These are phyloP conservation scores for Schizosaccharomyces lindneri DNA, from an alignment of 805 yeast species.

Conservation along the genomic window DNA sequence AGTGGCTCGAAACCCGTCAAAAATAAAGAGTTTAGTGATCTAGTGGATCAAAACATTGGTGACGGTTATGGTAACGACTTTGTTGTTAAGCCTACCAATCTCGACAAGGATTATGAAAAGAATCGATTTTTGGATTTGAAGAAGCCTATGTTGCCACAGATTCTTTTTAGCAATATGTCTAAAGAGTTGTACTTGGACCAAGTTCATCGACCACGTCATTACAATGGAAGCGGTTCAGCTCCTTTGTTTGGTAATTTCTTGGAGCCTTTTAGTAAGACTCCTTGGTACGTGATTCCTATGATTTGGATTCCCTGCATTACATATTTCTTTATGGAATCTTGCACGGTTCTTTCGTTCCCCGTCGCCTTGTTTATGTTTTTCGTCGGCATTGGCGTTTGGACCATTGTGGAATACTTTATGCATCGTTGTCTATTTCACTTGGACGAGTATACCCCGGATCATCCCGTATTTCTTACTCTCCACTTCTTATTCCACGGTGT, in stretches of 20 bases:
- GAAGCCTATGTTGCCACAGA: slow-evolving; percentile 61
- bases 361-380: slow-evolving; percentile 34
- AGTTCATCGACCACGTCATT: slow-evolving; percentile 93
- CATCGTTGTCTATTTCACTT: slow-evolving; percentile 88
- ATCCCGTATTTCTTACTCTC: slow-evolving; percentile 43
- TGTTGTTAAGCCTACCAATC: slow-evolving; percentile 30
- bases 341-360: slow-evolving; percentile 11
- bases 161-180: slow-evolving; percentile 36
- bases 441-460: slow-evolving; percentile 65
- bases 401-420: slow-evolving; percentile 61
- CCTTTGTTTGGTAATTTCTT: slow-evolving; percentile 83
- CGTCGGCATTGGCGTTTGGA: slow-evolving; percentile 81
- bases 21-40: not conserved
- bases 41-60: not conserved
- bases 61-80: not conserved
- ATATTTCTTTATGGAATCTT: slow-evolving; percentile 18
- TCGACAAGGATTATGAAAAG: slow-evolving; percentile 36
- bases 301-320: slow-evolving; percentile 70
- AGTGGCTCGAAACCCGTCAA: not conserved
- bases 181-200: slow-evolving; percentile 86
- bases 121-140: slow-evolving; percentile 73
- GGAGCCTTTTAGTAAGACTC: slow-evolving; percentile 73
- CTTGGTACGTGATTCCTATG: slow-evolving; percentile 82
- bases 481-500: slow-evolving; percentile 89
- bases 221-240: slow-evolving; percentile 78